These are phyloP conservation scores for Aureobasidium melanogenum DNA, from an alignment of 2,329 filamentous ascomycete species.

Conservation along the genomic window DNA sequence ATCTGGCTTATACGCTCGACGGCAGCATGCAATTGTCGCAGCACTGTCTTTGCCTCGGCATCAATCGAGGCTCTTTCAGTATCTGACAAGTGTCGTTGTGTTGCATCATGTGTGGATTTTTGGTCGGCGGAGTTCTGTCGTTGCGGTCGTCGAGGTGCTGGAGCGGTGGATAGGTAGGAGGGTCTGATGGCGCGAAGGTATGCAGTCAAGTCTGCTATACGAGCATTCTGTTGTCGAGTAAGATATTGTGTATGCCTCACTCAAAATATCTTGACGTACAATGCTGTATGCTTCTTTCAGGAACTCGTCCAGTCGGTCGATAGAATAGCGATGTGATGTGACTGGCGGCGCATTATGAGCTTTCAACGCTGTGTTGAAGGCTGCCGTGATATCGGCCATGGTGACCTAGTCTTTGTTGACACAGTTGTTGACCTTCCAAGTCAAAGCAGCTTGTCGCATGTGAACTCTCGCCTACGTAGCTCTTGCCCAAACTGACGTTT, in stretches of 20 bases:
- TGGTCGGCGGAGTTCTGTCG: slow-evolving; percentile 27
- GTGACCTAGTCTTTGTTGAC: neutral
- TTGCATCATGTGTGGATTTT: slow-evolving; percentile 24
- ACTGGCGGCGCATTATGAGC: slow-evolving; percentile 46
- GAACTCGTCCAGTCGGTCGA: slow-evolving; percentile 63
- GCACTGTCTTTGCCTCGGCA: slow-evolving; percentile 72
- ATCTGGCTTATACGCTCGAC: slow-evolving; percentile 74
- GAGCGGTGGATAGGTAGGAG: slow-evolving; percentile 78
- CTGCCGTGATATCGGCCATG: slow-evolving; percentile 53
- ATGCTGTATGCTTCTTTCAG: slow-evolving; percentile 91
- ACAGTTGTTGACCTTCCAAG: neutral
- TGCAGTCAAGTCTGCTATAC: slow-evolving; percentile 69
- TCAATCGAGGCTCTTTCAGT: slow-evolving; percentile 79
- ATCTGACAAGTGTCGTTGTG: slow-evolving; percentile 61
- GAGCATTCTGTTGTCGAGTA: slow-evolving; percentile 56
- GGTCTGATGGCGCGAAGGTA: slow-evolving; percentile 79
- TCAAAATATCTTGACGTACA: slow-evolving; percentile 42
- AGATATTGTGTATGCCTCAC: slow-evolving; percentile 15
- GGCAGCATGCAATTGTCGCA: slow-evolving; percentile 74
- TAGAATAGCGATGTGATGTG: slow-evolving; percentile 32
- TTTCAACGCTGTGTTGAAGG: slow-evolving; percentile 60
- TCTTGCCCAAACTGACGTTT: neutral
- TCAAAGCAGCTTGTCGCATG: neutral
- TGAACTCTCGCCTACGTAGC: slow-evolving; percentile 10
- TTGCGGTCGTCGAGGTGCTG: slow-evolving; percentile 41